A percentile compares a stretch with the other conserved stretches of the same genome.
phyloP scores from a whole-genome alignment of 1,284 basidiomycete species.

The Heterobasidion irregulare region DNA sequence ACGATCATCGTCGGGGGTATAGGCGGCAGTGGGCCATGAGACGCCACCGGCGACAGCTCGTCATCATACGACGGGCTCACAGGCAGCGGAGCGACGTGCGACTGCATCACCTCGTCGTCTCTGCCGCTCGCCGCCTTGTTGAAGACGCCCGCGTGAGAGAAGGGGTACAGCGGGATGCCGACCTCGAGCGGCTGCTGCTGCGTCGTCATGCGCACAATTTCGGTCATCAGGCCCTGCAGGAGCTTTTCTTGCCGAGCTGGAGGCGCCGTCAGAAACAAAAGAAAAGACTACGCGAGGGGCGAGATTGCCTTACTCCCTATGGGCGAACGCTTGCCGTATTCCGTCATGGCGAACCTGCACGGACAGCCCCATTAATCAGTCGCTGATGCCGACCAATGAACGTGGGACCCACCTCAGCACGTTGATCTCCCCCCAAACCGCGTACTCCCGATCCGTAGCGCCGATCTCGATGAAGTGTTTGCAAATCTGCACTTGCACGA shows the following conservation, averaged over 20 bases:
- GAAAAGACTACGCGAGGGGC: neutral
- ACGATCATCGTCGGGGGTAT: neutral
- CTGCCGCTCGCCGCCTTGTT: slow-evolving; percentile 18
- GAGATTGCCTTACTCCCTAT: slow-evolving; percentile 57
- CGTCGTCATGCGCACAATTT: slow-evolving; percentile 73
- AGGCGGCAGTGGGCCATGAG: neutral
- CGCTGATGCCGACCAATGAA: neutral
- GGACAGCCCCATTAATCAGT: too few relatives aligned
- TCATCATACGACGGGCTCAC: slow-evolving; percentile 19
- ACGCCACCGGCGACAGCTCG: slow-evolving; percentile 7
- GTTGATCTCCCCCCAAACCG: slow-evolving; percentile 80
- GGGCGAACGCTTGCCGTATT: slow-evolving; percentile 69
- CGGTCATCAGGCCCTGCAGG: slow-evolving; percentile 75
- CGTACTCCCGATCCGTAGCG: slow-evolving; percentile 59
- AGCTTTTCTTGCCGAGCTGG: slow-evolving; percentile 71
- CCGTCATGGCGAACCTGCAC: slow-evolving; percentile 67
- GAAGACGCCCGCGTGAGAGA: slow-evolving; percentile 63
- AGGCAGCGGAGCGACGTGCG: slow-evolving; percentile 22
- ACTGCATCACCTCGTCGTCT: slow-evolving; percentile 11
- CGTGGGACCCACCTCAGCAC: slow-evolving; percentile 46
- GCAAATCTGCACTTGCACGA: slow-evolving; percentile 76
- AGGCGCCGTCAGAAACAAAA: slow-evolving; percentile 7
- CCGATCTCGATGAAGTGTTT: slow-evolving; percentile 75
- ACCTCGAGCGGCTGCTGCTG: slow-evolving; percentile 72
- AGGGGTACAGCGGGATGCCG: slow-evolving; percentile 70